Evolutionary conservation across 1,284 basidiomycete species (phyloP).

Genomic region (Tylopilus orsonianus): DNA sequence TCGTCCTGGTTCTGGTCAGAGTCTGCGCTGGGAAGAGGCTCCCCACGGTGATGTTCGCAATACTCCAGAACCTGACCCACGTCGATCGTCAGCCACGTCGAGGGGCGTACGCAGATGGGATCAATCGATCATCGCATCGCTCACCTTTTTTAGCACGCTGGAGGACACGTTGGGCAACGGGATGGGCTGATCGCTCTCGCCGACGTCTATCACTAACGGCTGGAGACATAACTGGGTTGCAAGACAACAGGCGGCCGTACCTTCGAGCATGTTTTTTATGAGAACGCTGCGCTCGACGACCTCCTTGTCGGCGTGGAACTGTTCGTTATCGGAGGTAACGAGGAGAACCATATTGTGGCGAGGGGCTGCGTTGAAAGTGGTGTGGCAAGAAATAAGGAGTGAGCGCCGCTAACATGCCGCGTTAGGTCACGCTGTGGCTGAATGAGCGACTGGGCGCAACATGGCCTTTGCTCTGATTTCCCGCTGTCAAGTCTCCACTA

Average conservation of each 20-base stretch:
- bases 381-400: constrained; percentile 2
- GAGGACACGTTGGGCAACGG: constrained; percentile 97
- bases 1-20: constrained; percentile 84
- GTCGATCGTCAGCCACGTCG: constrained; percentile 5
- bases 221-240: constrained; percentile 13
- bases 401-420: not conserved
- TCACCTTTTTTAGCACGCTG: constrained; percentile 93
- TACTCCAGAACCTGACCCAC: constrained; percentile 87
- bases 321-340: constrained; percentile 93
- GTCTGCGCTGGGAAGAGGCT: constrained; percentile 89
- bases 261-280: constrained; percentile 99
- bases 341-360: constrained; percentile 67
- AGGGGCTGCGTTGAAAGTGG: constrained; percentile 6
- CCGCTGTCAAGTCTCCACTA: constrained; percentile 36
- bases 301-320: constrained; percentile 91
- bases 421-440: constrained; percentile 17
- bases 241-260: constrained; percentile 44
- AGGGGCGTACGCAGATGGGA: constrained; percentile 3
- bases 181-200: constrained; percentile 90
- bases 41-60: constrained; percentile 97
- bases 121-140: constrained; percentile 10
- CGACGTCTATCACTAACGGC: constrained; percentile 67
- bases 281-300: constrained; percentile 94
- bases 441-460: not conserved
- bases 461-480: constrained; percentile 41